phyloP scores from a whole-genome alignment of 2,329 filamentous ascomycete species.

The Verticillium tricorpus region DNA sequence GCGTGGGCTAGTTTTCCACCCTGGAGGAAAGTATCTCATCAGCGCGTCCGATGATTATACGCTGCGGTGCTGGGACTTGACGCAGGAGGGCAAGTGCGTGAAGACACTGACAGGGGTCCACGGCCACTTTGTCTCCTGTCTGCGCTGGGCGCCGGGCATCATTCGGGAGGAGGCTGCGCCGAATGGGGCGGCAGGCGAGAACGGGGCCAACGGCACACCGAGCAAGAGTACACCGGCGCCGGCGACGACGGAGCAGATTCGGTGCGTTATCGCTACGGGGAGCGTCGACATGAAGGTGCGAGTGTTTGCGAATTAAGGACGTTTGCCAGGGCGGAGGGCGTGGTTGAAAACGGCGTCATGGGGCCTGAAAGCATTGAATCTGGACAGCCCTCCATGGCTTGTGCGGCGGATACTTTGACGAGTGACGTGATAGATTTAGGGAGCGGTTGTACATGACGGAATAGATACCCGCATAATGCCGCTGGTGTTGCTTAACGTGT shows the following conservation, averaged over 20 bases:
- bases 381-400: not conserved
- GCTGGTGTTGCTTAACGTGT: not conserved
- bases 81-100: conserved; percentile 85
- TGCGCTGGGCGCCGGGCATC: conserved; percentile 81
- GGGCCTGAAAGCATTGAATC: not conserved
- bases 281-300: conserved; percentile 78
- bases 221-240: conserved; percentile 40
- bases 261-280: conserved; percentile 82
- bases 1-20: conserved; percentile 79
- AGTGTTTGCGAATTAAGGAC: conserved; percentile 61
- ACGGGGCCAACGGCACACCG: conserved; percentile 34
- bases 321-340: not conserved
- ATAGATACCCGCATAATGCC: conserved; percentile 13
- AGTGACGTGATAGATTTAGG: conserved; percentile 8
- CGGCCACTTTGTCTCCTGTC: conserved; percentile 78
- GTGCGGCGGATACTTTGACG: not conserved
- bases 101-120: conserved; percentile 75
- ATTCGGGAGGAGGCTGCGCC: conserved; percentile 50
- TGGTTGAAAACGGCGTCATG: not conserved
- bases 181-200: conserved; percentile 27
- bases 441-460: conserved; percentile 13
- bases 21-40: conserved; percentile 84
- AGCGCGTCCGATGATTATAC: conserved; percentile 88
- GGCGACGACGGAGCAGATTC: conserved; percentile 52
- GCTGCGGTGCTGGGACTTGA: conserved; percentile 87